Percentiles rank a stretch among this genome's conserved stretches.
These are phyloP conservation scores for Populus deltoides DNA, from an alignment of 345 rosid genomes.

Conservation along the genomic window DNA sequence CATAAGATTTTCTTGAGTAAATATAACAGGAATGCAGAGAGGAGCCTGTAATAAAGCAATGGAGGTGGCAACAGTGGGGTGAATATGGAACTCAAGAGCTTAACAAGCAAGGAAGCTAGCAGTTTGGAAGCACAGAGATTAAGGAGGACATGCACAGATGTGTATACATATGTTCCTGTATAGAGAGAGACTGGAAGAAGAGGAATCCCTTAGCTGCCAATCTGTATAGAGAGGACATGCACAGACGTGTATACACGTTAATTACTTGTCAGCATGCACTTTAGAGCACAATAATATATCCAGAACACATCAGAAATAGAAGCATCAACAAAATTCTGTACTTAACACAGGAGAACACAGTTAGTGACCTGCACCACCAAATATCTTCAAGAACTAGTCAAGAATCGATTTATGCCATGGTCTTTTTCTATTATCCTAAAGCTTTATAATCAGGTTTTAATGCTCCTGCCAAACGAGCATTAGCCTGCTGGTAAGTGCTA, in stretches of 20 bases:
- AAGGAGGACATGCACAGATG: not conserved
- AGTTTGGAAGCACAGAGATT: not conserved
- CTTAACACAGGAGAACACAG: not conserved
- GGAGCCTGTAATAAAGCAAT: not conserved
- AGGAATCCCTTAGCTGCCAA: not conserved
- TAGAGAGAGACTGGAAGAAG: not conserved
- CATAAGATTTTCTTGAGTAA: conserved; percentile 11
- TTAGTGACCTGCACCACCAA: not conserved
- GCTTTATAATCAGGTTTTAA: not conserved
- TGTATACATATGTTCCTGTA: not conserved
- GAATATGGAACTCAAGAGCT: not conserved
- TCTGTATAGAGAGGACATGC: too few species aligned
- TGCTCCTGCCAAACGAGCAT: not conserved
- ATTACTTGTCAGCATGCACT: not conserved
- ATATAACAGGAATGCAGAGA: not conserved
- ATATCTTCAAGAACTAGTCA: not conserved
- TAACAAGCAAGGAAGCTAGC: not conserved
- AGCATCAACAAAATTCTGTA: not conserved
- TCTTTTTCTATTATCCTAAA: not conserved
- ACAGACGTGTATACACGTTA: too few species aligned
- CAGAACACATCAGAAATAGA: not conserved
- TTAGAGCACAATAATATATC: not conserved
- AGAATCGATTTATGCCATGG: not conserved
- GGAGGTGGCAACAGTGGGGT: not conserved
- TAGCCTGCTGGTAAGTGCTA: not conserved